phyloP scores from a whole-genome alignment of 805 yeast species.

The Metschnikowia koreensis region DNA sequence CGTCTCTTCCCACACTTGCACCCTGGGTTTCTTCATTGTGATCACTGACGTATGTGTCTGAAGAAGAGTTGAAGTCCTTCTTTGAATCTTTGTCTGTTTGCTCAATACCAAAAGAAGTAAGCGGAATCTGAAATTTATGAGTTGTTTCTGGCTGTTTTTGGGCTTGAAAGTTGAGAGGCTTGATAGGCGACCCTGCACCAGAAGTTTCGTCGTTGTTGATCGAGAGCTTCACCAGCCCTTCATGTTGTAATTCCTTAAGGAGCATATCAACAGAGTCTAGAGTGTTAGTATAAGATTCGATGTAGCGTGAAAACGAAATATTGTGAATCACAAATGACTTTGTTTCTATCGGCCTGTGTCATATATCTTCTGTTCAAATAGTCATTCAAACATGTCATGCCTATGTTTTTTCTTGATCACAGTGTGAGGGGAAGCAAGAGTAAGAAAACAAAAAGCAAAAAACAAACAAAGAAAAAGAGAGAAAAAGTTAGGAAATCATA shows the following conservation, averaged over 20 bases:
- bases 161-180: slow-evolving; percentile 32
- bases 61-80: slow-evolving; percentile 36
- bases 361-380: too few relatives aligned
- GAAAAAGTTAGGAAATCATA: slow-evolving; percentile 12
- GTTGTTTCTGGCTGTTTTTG: not conserved
- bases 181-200: slow-evolving; percentile 28
- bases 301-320: not conserved
- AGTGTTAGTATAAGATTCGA: slow-evolving; percentile 17
- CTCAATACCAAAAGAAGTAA: not conserved
- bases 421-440: too few relatives aligned
- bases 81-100: not conserved
- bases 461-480: too few relatives aligned
- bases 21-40: slow-evolving; percentile 9
- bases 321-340: not conserved
- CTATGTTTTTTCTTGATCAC: too few relatives aligned
- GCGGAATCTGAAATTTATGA: not conserved
- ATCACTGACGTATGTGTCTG: slow-evolving; percentile 43
- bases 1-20: not conserved
- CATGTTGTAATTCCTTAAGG: slow-evolving; percentile 25
- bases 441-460: too few relatives aligned
- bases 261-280: slow-evolving; percentile 31
- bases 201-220: slow-evolving; percentile 11
- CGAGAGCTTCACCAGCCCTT: slow-evolving; percentile 15
- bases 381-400: too few relatives aligned
- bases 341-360: too few relatives aligned